Conservation (phyloP, 2,329 filamentous ascomycete species). For the Podosphaera aphanis region DNA sequence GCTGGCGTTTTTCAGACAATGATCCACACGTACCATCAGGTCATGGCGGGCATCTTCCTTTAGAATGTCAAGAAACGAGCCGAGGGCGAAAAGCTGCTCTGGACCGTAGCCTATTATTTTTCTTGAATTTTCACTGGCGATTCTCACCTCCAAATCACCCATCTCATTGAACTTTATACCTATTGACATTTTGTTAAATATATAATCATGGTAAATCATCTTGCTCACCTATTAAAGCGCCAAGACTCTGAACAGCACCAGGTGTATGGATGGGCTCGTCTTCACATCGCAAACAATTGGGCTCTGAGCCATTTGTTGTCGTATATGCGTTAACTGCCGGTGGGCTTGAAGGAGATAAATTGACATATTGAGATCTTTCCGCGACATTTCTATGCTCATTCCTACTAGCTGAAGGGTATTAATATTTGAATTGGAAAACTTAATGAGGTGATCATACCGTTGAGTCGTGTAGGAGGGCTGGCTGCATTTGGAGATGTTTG, state of each 20-base stretch:
- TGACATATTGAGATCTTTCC: conserved; percentile 5
- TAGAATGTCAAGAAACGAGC: conserved; percentile 8
- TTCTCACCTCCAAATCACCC: conserved; percentile 8
- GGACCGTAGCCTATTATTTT: conserved; percentile 8
- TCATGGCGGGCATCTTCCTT: conserved; percentile 6
- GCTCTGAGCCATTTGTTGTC: conserved; percentile 1
- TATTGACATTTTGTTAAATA: too few relatives aligned
- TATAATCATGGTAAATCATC: too few relatives aligned
- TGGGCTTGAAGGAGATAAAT: conserved; percentile 4
- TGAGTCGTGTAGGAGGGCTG: background rate
- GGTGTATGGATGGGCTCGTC: conserved; percentile 13
- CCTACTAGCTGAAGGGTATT: background rate
- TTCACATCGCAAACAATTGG: conserved; percentile 7
- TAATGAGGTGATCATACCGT: background rate
- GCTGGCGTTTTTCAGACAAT: conserved; percentile 4
- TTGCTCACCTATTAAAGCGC: conserved; percentile 3
- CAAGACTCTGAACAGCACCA: conserved; percentile 10
- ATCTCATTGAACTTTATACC: conserved; percentile 5
- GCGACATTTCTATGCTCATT: conserved; percentile 2
- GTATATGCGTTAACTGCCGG: conserved; percentile 6
- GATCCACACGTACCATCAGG: conserved; percentile 5
- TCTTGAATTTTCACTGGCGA: conserved; percentile 10
- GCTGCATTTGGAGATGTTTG: background rate
- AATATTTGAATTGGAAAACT: background rate
- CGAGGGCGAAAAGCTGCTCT: conserved; percentile 8